phyloP scores from a whole-genome alignment of 345 rosid species.

The Corymbia maculata region DNA sequence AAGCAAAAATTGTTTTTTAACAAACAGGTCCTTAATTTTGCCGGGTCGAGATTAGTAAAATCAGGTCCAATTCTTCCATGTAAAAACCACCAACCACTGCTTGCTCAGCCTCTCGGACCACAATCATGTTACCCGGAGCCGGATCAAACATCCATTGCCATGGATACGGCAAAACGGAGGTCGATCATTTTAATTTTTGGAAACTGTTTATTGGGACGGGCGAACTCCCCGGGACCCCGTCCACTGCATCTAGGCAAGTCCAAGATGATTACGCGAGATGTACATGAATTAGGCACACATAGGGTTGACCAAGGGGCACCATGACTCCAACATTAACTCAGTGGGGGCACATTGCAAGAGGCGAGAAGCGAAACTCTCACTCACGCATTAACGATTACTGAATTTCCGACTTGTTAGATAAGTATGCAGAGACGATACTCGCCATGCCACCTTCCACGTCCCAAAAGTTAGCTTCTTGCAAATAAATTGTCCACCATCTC shows the following conservation, averaged over 20 bases:
- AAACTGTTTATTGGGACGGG: not conserved
- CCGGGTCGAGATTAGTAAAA: not conserved
- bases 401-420: too few relatives aligned
- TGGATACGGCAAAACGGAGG: not conserved
- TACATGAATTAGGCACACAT: not conserved
- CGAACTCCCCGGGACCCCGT: not conserved
- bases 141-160: not conserved
- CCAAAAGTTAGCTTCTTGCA: not conserved
- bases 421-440: not conserved
- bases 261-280: not conserved
- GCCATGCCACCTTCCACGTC: not conserved
- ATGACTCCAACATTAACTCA: not conserved
- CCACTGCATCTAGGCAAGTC: not conserved
- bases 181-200: not conserved
- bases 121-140: not conserved
- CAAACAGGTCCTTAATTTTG: accelerated
- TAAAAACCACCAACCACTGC: not conserved
- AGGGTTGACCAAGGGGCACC: not conserved
- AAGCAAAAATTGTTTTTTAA: not conserved
- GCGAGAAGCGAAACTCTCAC: not conserved
- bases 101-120: not conserved
- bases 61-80: not conserved
- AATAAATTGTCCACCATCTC: not conserved
- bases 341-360: not conserved
- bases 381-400: not conserved